phyloP scores from a whole-genome alignment of 2,329 filamentous ascomycete genomes.

The Graphiopsis chlorocephala region DNA sequence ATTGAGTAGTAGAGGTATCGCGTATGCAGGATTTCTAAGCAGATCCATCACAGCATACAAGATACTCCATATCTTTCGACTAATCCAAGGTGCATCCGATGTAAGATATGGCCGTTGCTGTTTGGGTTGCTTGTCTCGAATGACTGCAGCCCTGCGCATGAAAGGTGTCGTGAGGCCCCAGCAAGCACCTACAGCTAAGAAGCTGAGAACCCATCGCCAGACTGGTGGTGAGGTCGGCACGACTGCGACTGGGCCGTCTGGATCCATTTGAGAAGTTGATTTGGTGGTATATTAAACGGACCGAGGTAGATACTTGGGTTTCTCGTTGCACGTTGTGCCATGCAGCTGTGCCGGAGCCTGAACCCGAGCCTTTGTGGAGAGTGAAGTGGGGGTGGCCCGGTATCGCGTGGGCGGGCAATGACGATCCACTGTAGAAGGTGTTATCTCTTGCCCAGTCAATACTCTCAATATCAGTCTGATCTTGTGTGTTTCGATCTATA shows the following conservation, averaged over 20 bases:
- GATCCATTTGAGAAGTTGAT: conserved; percentile 27
- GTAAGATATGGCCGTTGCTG: conserved; percentile 52
- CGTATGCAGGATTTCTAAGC: conserved; percentile 77
- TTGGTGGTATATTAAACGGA: not conserved
- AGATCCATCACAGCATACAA: conserved; percentile 77
- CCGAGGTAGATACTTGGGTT: not conserved
- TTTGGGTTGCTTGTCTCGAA: conserved; percentile 43
- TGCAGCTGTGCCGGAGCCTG: not conserved
- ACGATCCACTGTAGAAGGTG: not conserved
- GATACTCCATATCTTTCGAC: conserved; percentile 60
- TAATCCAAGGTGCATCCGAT: conserved; percentile 54
- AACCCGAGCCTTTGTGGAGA: not conserved
- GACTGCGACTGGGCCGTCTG: conserved; percentile 25
- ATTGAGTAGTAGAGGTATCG: conserved; percentile 80
- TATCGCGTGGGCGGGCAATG: not conserved
- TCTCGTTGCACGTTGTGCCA: not conserved
- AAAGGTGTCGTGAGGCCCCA: conserved; percentile 77
- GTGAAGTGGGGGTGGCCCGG: not conserved
- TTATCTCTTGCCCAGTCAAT: not conserved
- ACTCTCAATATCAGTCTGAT: not conserved
- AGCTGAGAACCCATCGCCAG: conserved; percentile 83
- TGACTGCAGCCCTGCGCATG: conserved; percentile 79
- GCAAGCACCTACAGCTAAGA: conserved; percentile 84
- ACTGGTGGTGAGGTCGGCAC: conserved; percentile 39
- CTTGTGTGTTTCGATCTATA: not conserved